These are phyloP conservation scores for Thraustochytrium sp. DNA, from an alignment of 352 stramenopile genomes.

Conservation along the genomic window DNA sequence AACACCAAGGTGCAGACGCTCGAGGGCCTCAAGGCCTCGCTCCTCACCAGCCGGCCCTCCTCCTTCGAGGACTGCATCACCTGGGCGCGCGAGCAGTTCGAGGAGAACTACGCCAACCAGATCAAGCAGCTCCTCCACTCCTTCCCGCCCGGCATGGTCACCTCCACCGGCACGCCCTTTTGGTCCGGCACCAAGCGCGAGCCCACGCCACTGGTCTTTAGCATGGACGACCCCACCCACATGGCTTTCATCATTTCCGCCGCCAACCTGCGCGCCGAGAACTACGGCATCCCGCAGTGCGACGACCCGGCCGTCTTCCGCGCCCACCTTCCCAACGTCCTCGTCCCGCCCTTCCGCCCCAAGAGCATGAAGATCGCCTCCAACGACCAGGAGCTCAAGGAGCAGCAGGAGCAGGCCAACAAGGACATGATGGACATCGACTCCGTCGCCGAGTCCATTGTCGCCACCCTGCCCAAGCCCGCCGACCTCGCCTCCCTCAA, in stretches of 20 bases:
- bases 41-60: slow-evolving; percentile 81
- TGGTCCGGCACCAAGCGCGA: slow-evolving; percentile 96
- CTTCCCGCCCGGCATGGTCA: slow-evolving; percentile 87
- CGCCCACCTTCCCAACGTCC: slow-evolving; percentile 7
- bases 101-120: slow-evolving; percentile 95
- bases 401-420: slow-evolving; percentile 12
- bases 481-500: not conserved
- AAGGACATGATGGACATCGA: slow-evolving; percentile 34
- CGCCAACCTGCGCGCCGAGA: slow-evolving; percentile 77
- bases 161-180: slow-evolving; percentile 90
- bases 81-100: slow-evolving; percentile 96
- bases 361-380: slow-evolving; percentile 42
- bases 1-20: slow-evolving; percentile 94
- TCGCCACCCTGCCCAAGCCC: slow-evolving; percentile 1
- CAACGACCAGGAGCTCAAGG: slow-evolving; percentile 39
- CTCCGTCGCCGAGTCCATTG: not conserved
- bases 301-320: slow-evolving; percentile 23
- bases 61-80: slow-evolving; percentile 93
- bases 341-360: slow-evolving; percentile 26
- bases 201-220: slow-evolving; percentile 86
- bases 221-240: slow-evolving; percentile 79
- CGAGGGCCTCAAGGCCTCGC: slow-evolving; percentile 77
- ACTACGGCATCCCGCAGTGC: not conserved
- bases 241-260: slow-evolving; percentile 93
- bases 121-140: slow-evolving; percentile 97